These are phyloP conservation scores for California macrophylla DNA, from an alignment of 441 rosid species.

Conservation along the genomic window DNA sequence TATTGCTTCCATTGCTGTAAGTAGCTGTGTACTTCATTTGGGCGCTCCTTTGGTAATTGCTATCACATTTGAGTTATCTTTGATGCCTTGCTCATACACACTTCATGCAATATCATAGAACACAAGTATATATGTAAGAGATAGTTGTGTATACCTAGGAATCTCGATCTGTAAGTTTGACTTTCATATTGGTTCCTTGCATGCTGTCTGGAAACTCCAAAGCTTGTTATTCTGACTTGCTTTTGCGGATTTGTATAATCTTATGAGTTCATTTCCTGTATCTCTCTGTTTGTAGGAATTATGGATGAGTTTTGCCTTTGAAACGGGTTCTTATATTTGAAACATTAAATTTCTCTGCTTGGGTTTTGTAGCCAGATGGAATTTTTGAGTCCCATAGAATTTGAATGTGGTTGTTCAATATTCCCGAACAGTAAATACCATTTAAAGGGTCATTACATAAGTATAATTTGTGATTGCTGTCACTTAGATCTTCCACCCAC, in stretches of 20 bases:
- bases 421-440: not conserved
- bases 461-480: not conserved
- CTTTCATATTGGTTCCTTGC: not conserved
- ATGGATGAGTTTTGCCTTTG: not conserved
- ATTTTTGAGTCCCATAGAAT: not conserved
- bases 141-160: not conserved
- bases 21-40: slow-evolving; percentile 21
- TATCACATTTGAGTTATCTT: not conserved
- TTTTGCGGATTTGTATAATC: not conserved
- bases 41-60: not conserved
- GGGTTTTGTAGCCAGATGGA: not conserved
- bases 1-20: slow-evolving; percentile 87
- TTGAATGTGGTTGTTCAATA: not conserved
- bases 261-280: not conserved
- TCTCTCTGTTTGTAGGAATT: not conserved
- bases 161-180: not conserved
- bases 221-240: not conserved
- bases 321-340: not conserved
- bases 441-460: not conserved
- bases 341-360: not conserved
- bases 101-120: not conserved
- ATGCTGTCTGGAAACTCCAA: not conserved
- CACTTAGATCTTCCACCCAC: not conserved
- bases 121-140: not conserved
- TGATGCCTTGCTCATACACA: not conserved